A percentile compares a stretch with the other conserved stretches of the same genome.
Conservation (phyloP, 495 filamentous ascomycete species). For the Podospora pseudopauciseta region DNA sequence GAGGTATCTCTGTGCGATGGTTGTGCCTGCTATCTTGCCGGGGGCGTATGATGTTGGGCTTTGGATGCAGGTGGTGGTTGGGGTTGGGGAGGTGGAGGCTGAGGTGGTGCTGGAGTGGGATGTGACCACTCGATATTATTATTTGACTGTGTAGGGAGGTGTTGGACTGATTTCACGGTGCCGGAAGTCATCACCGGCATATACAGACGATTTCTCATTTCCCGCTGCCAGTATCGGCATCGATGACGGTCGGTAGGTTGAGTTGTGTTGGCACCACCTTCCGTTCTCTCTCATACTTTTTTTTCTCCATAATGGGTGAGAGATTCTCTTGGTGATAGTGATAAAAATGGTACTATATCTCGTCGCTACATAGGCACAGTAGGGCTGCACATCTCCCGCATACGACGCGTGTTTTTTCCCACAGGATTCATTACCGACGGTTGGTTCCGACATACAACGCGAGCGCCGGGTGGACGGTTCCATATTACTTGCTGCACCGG, state of each 20-base stretch:
- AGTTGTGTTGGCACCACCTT: too few species aligned
- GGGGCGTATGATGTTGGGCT: conserved; percentile 35
- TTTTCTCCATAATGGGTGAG: too few species aligned
- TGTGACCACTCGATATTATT: conserved; percentile 37
- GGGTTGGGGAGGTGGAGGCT: conserved; percentile 31
- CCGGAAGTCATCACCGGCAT: too few species aligned
- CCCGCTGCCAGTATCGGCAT: too few species aligned
- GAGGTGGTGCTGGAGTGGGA: conserved; percentile 44
- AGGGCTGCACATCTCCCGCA: neutral
- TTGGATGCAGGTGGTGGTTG: conserved; percentile 31
- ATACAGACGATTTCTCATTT: too few species aligned
- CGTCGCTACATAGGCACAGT: neutral
- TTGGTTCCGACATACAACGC: neutral
- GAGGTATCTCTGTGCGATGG: conserved; percentile 31
- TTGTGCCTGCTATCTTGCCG: conserved; percentile 27
- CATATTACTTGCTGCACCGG: neutral
- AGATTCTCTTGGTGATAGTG: neutral
- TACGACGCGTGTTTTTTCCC: neutral
- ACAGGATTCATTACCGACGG: neutral
- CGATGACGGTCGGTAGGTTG: too few species aligned
- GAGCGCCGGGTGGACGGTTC: neutral
- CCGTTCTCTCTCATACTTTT: too few species aligned
- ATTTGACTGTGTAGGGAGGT: conserved; percentile 26
- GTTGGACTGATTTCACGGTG: too few species aligned
- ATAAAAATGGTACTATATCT: neutral